phyloP scores from a whole-genome alignment of 805 yeast genomes.

The Kregervanrija pseudodelftensis region DNA sequence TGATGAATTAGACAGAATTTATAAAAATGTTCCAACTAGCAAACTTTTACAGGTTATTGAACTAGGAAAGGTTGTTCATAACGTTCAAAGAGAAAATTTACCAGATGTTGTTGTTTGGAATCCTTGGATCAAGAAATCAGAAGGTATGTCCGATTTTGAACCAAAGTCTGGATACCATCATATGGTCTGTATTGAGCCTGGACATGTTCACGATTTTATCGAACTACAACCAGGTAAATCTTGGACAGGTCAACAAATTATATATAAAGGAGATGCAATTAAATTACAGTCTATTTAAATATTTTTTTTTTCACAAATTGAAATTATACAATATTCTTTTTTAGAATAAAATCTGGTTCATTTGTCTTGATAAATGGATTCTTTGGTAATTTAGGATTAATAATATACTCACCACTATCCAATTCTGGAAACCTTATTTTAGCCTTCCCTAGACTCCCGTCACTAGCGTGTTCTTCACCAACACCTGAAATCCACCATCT shows the following conservation, averaged over 20 bases:
- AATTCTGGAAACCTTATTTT: conserved; percentile 52
- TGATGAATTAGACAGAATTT: conserved; percentile 82
- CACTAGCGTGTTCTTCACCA: conserved; percentile 17
- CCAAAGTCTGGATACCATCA: conserved; percentile 78
- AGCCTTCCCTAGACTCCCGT: conserved; percentile 35
- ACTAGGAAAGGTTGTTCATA: conserved; percentile 63
- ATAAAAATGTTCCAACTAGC: conserved; percentile 48
- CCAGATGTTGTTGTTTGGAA: conserved; percentile 89
- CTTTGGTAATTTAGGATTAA: conserved; percentile 62
- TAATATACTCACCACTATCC: conserved; percentile 33
- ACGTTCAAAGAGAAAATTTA: conserved; percentile 52
- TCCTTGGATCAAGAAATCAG: conserved; percentile 87
- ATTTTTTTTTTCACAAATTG: background rate
- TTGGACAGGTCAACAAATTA: conserved; percentile 68
- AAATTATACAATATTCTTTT: too few relatives aligned
- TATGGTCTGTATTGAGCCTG: conserved; percentile 96
- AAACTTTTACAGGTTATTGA: conserved; percentile 63
- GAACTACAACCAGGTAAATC: conserved; percentile 59
- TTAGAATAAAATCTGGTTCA: conserved; percentile 45
- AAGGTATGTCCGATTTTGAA: conserved; percentile 77
- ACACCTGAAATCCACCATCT: conserved; percentile 95
- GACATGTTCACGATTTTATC: conserved; percentile 68
- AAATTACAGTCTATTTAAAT: conserved; percentile 9
- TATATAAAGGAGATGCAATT: conserved; percentile 45
- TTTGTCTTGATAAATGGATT: conserved; percentile 64